Evolutionary conservation across 2,329 filamentous ascomycete species (phyloP).

Genomic region (Apiospora sp.): DNA sequence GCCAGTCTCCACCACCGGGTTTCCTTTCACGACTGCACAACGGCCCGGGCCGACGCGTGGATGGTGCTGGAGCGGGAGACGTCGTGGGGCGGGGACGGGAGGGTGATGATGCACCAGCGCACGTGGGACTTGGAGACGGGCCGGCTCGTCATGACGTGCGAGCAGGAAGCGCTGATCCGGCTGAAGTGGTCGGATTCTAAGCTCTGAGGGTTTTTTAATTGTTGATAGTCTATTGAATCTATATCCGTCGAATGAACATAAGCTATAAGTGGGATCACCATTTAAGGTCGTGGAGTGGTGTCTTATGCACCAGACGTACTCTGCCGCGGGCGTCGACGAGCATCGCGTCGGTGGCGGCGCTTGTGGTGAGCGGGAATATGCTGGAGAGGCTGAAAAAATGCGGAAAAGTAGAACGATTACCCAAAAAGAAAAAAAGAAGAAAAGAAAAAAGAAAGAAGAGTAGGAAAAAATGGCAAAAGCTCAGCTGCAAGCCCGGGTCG

Average conservation of each 20-base stretch:
- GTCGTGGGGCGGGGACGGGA: slow-evolving; percentile 29
- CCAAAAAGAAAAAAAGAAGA: too few relatives aligned
- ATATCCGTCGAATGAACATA: too few relatives aligned
- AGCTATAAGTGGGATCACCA: too few relatives aligned
- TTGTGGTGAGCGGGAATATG: slow-evolving; percentile 23
- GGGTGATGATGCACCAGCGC: slow-evolving; percentile 28
- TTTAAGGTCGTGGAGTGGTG: slow-evolving; percentile 9
- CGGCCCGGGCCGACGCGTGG: slow-evolving; percentile 26
- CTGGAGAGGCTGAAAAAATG: slow-evolving; percentile 33
- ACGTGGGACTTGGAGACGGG: slow-evolving; percentile 25
- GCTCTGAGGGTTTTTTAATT: background rate
- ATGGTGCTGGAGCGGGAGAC: slow-evolving; percentile 29
- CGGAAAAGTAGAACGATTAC: too few relatives aligned
- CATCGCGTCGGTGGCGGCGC: slow-evolving; percentile 21
- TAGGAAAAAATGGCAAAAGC: too few relatives aligned
- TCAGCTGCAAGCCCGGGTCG: too few relatives aligned
- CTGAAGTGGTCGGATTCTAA: background rate
- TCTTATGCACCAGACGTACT: background rate
- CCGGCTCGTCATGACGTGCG: slow-evolving; percentile 25
- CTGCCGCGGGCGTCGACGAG: slow-evolving; percentile 22
- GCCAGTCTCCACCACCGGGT: slow-evolving; percentile 31
- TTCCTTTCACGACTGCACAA: slow-evolving; percentile 29
- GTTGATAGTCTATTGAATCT: background rate
- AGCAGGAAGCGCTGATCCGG: slow-evolving; percentile 29
- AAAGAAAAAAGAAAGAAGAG: too few relatives aligned